These are phyloP conservation scores for Colletotrichum nymphaeae DNA, from an alignment of 2,329 filamentous ascomycete genomes.

Conservation along the genomic window DNA sequence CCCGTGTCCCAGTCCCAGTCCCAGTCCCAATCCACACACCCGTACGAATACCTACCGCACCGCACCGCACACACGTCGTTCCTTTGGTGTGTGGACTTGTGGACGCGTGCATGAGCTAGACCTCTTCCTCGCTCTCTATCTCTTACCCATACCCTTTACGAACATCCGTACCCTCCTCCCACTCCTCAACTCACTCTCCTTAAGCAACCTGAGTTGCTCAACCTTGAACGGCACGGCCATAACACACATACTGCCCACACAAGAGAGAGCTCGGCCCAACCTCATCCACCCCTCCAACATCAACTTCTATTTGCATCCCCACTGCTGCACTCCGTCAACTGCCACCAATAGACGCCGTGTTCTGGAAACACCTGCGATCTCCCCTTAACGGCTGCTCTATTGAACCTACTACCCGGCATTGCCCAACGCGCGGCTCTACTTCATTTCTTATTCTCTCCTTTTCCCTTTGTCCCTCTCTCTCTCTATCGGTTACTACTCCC, in stretches of 20 bases:
- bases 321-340: background rate
- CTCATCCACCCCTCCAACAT: background rate
- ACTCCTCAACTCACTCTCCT: conserved; percentile 22
- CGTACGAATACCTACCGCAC: background rate
- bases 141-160: conserved; percentile 3
- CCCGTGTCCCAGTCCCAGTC: no score
- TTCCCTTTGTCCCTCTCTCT: background rate
- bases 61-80: background rate
- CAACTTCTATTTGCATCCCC: conserved; percentile 3
- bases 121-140: conserved; percentile 21
- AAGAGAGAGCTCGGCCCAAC: background rate
- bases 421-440: conserved; percentile 13
- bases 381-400: conserved; percentile 26
- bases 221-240: background rate
- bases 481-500: background rate
- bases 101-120: conserved; percentile 21
- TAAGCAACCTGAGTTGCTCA: background rate
- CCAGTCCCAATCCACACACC: background rate
- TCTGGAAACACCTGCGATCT: conserved; percentile 36
- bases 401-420: background rate
- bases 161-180: background rate
- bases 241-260: background rate
- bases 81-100: conserved; percentile 1
- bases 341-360: conserved; percentile 36
- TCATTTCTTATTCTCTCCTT: conserved; percentile 18